Evolutionary conservation across 345 rosid species (phyloP).

Genomic region (Moricandia moricandioides): DNA sequence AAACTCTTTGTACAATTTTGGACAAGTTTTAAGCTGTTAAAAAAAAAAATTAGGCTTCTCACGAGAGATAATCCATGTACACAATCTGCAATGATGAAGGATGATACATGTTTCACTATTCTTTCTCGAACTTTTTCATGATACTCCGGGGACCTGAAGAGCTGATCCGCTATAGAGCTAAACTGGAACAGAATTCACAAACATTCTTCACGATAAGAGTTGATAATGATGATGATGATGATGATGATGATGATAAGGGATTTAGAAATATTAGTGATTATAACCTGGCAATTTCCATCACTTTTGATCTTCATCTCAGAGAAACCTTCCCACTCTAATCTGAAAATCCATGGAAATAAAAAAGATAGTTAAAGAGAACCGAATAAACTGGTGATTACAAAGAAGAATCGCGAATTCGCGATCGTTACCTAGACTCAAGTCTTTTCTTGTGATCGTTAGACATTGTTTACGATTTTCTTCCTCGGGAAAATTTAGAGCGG

Average conservation of each 20-base stretch:
- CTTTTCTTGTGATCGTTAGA: not conserved
- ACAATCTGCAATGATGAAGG: not conserved
- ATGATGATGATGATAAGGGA: not conserved
- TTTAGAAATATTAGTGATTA: not conserved
- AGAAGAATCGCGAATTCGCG: not conserved
- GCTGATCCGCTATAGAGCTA: not conserved
- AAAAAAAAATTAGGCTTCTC: too few species aligned
- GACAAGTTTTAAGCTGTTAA: not conserved
- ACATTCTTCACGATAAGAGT: not conserved
- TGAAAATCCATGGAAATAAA: not conserved
- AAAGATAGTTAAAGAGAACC: not conserved
- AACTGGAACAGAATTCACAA: not conserved
- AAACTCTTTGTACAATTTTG: not conserved
- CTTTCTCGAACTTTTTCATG: not conserved
- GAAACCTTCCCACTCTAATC: conserved; percentile 1
- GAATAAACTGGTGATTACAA: not conserved
- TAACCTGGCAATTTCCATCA: conserved; percentile 1
- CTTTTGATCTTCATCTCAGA: not conserved
- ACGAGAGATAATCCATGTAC: too few species aligned
- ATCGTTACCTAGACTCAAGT: not conserved
- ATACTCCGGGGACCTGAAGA: not conserved
- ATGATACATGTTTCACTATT: not conserved
- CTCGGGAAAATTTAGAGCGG: not conserved
- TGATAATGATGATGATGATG: not conserved
- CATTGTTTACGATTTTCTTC: not conserved